Evolutionary conservation across 331 rosid genomes (phyloP).

Genomic region (Quercus phellos): DNA sequence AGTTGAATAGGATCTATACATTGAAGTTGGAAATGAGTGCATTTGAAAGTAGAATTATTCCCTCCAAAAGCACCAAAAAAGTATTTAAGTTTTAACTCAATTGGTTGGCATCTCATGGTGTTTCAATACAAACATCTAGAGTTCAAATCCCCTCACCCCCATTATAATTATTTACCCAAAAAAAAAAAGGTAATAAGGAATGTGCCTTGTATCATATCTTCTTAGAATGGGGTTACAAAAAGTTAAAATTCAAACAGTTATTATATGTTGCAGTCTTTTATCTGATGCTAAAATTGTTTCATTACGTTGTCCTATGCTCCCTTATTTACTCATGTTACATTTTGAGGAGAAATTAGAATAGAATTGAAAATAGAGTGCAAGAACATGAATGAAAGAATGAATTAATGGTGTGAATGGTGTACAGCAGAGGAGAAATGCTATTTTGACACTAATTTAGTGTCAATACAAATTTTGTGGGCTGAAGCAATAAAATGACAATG

Average conservation of each 20-base stretch:
- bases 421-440: constrained; percentile 24
- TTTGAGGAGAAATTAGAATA: constrained; percentile 25
- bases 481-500: constrained; percentile 13
- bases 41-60: no score
- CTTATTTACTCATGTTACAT: not conserved
- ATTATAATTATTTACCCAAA: no score
- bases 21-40: no score
- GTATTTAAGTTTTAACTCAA: no score
- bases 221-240: not conserved
- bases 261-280: not conserved
- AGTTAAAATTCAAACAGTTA: not conserved
- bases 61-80: no score
- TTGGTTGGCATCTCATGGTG: no score
- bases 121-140: no score
- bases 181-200: no score
- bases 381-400: constrained; percentile 11
- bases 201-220: not conserved
- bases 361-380: constrained; percentile 1
- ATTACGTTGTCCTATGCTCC: not conserved
- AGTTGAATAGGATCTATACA: no score
- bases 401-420: not conserved
- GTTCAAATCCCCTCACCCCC: no score
- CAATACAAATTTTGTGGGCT: constrained; percentile 5
- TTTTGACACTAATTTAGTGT: constrained; percentile 32
- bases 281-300: not conserved